Base-by-base conservation (phyloP, 345 rosid species). In the Dipteronia dyeriana region DNA sequence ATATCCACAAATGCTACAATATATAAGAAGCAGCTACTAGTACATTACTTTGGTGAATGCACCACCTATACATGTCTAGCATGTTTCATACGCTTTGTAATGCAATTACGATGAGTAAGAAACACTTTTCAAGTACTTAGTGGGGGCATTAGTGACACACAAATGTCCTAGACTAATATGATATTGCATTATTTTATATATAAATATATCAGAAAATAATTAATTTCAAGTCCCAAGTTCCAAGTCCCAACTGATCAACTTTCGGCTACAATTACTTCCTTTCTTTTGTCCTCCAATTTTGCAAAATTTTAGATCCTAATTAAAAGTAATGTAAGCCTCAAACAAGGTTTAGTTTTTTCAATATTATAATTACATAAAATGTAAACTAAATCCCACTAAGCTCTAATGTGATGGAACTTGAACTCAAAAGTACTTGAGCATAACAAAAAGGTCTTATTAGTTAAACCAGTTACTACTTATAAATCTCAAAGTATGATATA, bases 41-140 rank as follows among this genome's bases (percentile, higher is more conserved):
- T 9, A 6, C 38, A 34, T 26, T 47, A 25, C 22, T 5, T 31
- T 23, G 45, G 65, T 79, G 72, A 76, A 75, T 75, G 69, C 66
- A 61, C 45, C 31, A 62, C 13, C 70, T 29, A 17, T 29, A 25
- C 20, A 14, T 47, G 29, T 26, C 13, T 74, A 41, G 71, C 51
- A 31, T 70, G 61, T 5, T 74, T 47, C 10, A 10, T 5, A 66
- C 53, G 71, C 11, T 64, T 25, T 63, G 75, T 69, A 77, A 76
- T 72, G 80, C 74, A 80, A 54, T 66, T 61, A 61, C 38, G 76
- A 75, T 11, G 77, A 47, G 38, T 59, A 73, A 22, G 76, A 60
- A 43, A 57, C 25, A 66, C 25, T 39, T 51, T 19, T 47, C 10
- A 41, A 64, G 63, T 20, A 7, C 57, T 47, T 79, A 68, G 68